Evolutionary conservation across 768 basidiomycete genomes (phyloP).

Genomic region (Naganishia randhawae): DNA sequence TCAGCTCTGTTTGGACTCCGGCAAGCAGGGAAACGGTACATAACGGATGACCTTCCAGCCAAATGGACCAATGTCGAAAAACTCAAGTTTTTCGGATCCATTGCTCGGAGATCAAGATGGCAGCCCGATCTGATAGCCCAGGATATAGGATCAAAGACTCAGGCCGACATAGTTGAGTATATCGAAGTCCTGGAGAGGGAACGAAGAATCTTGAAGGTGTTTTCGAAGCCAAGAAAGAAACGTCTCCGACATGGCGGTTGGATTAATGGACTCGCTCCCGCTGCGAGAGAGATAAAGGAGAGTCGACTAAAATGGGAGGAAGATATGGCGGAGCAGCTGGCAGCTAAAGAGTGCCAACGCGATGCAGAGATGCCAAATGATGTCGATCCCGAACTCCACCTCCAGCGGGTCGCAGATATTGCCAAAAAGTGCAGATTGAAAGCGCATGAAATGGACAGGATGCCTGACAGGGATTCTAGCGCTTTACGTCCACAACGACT

Average conservation of each 20-base stretch:
- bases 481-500: background rate
- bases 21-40: too few species aligned
- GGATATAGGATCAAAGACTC: conserved; percentile 61
- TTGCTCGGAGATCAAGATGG: conserved; percentile 65
- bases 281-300: conserved; percentile 58
- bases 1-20: background rate
- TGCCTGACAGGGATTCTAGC: background rate
- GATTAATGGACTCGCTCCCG: conserved; percentile 52
- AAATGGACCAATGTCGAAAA: conserved; percentile 69
- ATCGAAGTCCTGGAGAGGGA: conserved; percentile 58
- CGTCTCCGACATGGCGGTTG: conserved; percentile 22
- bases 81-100: conserved; percentile 65
- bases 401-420: background rate
- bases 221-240: conserved; percentile 49
- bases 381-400: background rate
- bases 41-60: background rate
- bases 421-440: background rate
- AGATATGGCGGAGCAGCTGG: conserved; percentile 31
- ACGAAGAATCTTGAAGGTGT: conserved; percentile 32
- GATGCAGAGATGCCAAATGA: background rate
- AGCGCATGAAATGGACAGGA: conserved; percentile 7
- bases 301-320: conserved; percentile 59
- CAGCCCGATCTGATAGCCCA: conserved; percentile 73
- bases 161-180: conserved; percentile 67
- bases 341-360: background rate